Base-by-base conservation (phyloP, 495 filamentous ascomycete species). In the Hypomontagnella monticulosa region DNA sequence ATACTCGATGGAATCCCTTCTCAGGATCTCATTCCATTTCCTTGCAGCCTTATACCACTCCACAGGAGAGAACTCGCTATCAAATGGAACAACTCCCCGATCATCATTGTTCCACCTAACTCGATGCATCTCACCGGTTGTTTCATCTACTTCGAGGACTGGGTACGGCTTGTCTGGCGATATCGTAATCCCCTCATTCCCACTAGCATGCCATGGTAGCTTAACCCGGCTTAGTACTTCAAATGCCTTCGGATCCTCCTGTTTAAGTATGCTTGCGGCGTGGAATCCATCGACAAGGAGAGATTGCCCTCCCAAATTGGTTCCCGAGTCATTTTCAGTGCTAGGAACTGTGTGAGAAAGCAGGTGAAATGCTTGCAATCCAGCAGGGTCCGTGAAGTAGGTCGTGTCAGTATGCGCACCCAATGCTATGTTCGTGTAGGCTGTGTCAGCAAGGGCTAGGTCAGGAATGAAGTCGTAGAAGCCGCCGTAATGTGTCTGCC, bases 381-480 rank as follows among this genome's bases (percentile, higher is more conserved):
- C 91, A 9, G 91, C 88, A 0, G 94, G 94, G 42, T 97, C 93
- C 10, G 87, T 89, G 75, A 97, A 97, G 74, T 98, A 98, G 34
- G 93, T 96, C 18, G 85, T 97, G 76, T 98, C 94, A 3, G 94
- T 97, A 72, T 98, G 94, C 6, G 88, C 87, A 19, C 82, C 82
- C 0, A 98, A 81, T 5, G 85, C 84, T 50, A 93, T 79, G 57
- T 84, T 89, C 11, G 93, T 97, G 75, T 97, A 98, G n/a, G 94
- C 94, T 4, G 89, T 96, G 71, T 98, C 94, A 72, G 92, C 93
- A 71, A 85, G 89, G 18, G 91, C 86, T 14, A 97, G 84, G 73
- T 97, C 91, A 30, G 93, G 87, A 0, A 89, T 93, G 75, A 98
- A 97, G 75, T 96, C 92, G 83, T 93, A 98, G 78, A 97, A 97